phyloP scores from a whole-genome alignment of 192 early-diverging fungal species.

The Rhizophlyctis rosea region DNA sequence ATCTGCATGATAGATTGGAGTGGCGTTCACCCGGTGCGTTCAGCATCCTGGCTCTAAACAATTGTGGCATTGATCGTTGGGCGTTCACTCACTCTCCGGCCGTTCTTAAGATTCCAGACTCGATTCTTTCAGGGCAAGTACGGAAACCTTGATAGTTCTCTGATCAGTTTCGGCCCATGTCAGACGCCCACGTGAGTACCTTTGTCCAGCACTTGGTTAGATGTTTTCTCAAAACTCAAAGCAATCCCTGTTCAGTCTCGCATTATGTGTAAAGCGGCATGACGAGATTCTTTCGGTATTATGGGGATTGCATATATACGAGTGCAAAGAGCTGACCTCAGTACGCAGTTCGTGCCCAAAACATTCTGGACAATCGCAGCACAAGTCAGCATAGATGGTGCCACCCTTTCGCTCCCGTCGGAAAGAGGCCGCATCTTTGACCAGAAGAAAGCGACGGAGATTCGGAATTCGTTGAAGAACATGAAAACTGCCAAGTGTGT shows the following conservation, averaged over 20 bases:
- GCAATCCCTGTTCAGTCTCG: background rate
- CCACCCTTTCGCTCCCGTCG: conserved; percentile 69
- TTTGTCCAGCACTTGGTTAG: conserved; percentile 45
- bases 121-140: no score
- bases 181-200: no score
- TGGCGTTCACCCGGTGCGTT: no score
- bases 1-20: no score
- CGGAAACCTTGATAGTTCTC: no score
- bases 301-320: conserved; percentile 90
- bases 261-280: background rate
- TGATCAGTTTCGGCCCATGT: no score
- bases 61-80: no score
- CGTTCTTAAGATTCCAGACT: no score
- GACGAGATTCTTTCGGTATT: conserved; percentile 88
- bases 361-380: conserved; percentile 85
- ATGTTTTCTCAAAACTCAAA: conserved; percentile 9
- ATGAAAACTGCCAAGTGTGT: background rate
- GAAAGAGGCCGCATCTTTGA: conserved; percentile 71
- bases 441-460: conserved; percentile 56
- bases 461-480: conserved; percentile 50
- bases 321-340: conserved; percentile 68
- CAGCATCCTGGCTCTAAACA: no score
- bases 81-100: no score
- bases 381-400: conserved; percentile 39
- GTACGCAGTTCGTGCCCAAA: conserved; percentile 79